phyloP scores from a whole-genome alignment of 2,329 filamentous ascomycete species.

The Xylaria sp. region DNA sequence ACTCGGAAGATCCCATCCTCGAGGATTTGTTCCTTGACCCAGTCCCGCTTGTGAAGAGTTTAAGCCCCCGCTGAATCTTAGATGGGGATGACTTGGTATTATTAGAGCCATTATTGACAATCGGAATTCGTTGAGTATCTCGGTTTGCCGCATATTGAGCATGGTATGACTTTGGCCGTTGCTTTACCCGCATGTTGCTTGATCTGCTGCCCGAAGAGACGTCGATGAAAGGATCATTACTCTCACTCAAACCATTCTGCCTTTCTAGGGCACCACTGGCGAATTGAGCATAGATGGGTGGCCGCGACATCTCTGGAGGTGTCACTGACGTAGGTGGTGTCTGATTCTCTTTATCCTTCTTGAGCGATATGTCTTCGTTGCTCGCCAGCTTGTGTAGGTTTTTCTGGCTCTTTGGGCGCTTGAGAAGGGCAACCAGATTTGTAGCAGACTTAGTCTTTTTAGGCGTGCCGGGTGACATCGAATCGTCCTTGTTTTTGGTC shows the following conservation, averaged over 20 bases:
- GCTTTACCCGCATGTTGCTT: slow-evolving; percentile 49
- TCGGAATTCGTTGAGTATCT: slow-evolving; percentile 34
- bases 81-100: slow-evolving; percentile 45
- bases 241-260: slow-evolving; percentile 34
- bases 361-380: slow-evolving; percentile 61
- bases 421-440: slow-evolving; percentile 81
- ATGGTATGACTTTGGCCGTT: slow-evolving; percentile 64
- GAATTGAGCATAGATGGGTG: slow-evolving; percentile 87
- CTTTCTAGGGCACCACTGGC: slow-evolving; percentile 52
- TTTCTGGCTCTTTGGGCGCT: slow-evolving; percentile 77
- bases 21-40: slow-evolving; percentile 53
- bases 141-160: slow-evolving; percentile 46
- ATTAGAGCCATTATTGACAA: slow-evolving; percentile 36
- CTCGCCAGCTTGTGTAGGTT: slow-evolving; percentile 65
- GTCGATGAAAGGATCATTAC: slow-evolving; percentile 30
- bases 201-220: slow-evolving; percentile 36
- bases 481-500: slow-evolving; percentile 53
- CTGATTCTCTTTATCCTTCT: slow-evolving; percentile 84
- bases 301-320: slow-evolving; percentile 57
- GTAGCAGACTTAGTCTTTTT: slow-evolving; percentile 86
- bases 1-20: slow-evolving; percentile 59
- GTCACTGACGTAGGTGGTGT: slow-evolving; percentile 65
- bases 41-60: slow-evolving; percentile 53
- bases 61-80: slow-evolving; percentile 56
- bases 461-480: slow-evolving; percentile 65